A percentile compares a stretch with the other conserved stretches of the same genome.
phyloP scores from a whole-genome alignment of 306 rosid species.

The Malus domestica region ASM211411v1 NC_041795.1:25654501-25655000 shows the following conservation, averaged over 20 bases:
- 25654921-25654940: slow-evolving; percentile 63
- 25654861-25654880: slow-evolving; percentile 67
- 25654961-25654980: slow-evolving; percentile 49
- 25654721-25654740: neutral
- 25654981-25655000: slow-evolving; percentile 68
- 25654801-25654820: slow-evolving; percentile 40
- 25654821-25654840: slow-evolving; percentile 42
- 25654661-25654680: neutral
- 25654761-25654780: slow-evolving; percentile 65
- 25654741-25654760: slow-evolving; percentile 49
- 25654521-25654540: neutral
- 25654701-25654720: neutral
- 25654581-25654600: neutral
- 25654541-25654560: neutral
- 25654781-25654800: slow-evolving; percentile 41
- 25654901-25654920: slow-evolving; percentile 53
- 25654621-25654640: neutral
- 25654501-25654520: neutral
- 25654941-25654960: slow-evolving; percentile 42
- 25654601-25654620: neutral
- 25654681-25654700: neutral
- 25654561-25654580: neutral
- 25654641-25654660: neutral
- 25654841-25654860: slow-evolving; percentile 40
- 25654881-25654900: slow-evolving; percentile 39